Evolutionary conservation across 495 filamentous ascomycete genomes (phyloP).

Genomic region (Penicillium desertorum): DNA sequence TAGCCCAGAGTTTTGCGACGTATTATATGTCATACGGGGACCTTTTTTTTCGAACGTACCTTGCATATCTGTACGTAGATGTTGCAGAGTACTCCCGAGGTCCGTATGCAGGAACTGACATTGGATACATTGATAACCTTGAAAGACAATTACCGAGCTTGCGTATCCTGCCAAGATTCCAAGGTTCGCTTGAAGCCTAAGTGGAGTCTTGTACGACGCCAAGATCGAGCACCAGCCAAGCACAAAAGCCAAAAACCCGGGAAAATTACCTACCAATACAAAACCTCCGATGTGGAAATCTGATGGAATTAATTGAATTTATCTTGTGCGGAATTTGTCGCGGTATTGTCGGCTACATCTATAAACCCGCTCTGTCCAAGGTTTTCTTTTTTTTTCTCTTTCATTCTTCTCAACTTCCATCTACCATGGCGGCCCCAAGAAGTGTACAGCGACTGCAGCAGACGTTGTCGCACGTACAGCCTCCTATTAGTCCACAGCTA

Average conservation of each 20-base stretch:
- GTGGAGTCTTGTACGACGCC: slow-evolving; percentile 3
- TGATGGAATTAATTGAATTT: slow-evolving; percentile 11
- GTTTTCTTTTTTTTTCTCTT: slow-evolving; percentile 15
- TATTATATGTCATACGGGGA: too few relatives aligned
- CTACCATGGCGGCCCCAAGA: slow-evolving; percentile 30
- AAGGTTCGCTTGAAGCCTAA: slow-evolving; percentile 10
- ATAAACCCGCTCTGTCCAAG: slow-evolving; percentile 10
- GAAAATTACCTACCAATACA: slow-evolving; percentile 4
- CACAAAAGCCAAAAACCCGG: slow-evolving; percentile 1
- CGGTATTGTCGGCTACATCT: slow-evolving; percentile 15
- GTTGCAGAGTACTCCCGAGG: too few relatives aligned
- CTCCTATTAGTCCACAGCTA: slow-evolving; percentile 20
- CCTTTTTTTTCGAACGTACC: too few relatives aligned
- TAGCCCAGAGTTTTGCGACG: too few relatives aligned
- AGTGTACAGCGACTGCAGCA: slow-evolving; percentile 41
- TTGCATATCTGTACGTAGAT: too few relatives aligned
- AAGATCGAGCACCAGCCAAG: slow-evolving; percentile 1
- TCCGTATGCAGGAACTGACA: too few relatives aligned
- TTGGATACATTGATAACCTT: too few relatives aligned
- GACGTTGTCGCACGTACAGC: slow-evolving; percentile 39
- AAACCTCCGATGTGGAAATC: slow-evolving; percentile 12
- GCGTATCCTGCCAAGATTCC: neutral
- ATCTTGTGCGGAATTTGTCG: slow-evolving; percentile 11
- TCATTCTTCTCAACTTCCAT: slow-evolving; percentile 1
- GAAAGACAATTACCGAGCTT: too few relatives aligned